Base-by-base conservation (phyloP, 129 eudicot genomes). In the Glebionis coronaria region DNA sequence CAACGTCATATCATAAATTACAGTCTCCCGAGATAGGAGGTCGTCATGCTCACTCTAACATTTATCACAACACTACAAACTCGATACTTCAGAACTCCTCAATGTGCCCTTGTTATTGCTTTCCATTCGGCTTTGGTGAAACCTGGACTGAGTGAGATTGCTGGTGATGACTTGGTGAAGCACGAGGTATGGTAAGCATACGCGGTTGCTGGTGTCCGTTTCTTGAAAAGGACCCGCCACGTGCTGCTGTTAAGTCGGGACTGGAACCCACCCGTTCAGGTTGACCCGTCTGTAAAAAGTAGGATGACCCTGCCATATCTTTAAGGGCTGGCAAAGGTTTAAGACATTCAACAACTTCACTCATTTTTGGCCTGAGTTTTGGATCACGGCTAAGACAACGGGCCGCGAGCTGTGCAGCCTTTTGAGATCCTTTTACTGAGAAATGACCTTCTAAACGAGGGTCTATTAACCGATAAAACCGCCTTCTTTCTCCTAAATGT, bases 141-240 rank as follows among this genome's bases (percentile, higher is more conserved):
- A 75, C 83, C 10, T 74, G 90, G 9, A 79, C 65, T 42, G 70
- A 75, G 69, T 0, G 42, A 35, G 42, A 35, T 10, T 35, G 42
- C 42, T 83, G 88, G 38, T 85, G 82, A 50, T 80, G 91, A 72
- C 69, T 81, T 0, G 98, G 98, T 61, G 98, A 92, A 47, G 96
- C 95, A 20, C 81, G 83, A 13, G 98, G 96, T 58, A 92, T 84
- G 9, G 95, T 88, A 15, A 92, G 84, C 73, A 91, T 88, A 47
- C 91, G 81, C 0, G 85, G 87, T 35, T 61, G 89, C 59, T 76
- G 95, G n/a, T 74, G 92, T 63, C 87, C 95, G 18, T 83, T 88
- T 73, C 82, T 85, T 46, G 86, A 74, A 31, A 80, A 78, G 0
- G 95, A 76, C 11, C 80, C 82, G 1, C 62, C 83, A 13, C 79